Conservation (phyloP, 2,329 filamentous ascomycete genomes). For the Trichoderma aggressivum region DNA sequence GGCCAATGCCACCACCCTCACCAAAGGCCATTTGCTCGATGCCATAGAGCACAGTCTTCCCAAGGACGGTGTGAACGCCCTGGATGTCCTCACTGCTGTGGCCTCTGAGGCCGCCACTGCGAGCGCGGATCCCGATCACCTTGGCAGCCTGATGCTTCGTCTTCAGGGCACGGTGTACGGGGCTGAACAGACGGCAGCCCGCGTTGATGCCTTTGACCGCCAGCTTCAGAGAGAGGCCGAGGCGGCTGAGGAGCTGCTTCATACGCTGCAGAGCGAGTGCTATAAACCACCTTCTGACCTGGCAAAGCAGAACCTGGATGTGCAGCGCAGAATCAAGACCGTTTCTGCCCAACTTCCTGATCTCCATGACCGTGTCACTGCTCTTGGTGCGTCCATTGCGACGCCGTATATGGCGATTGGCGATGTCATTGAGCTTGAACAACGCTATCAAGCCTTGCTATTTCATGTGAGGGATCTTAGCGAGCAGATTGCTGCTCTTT, state of each 20-base stretch:
- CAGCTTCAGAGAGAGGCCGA: slow-evolving; percentile 53
- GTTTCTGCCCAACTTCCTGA: slow-evolving; percentile 65
- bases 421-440: slow-evolving; percentile 56
- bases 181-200: slow-evolving; percentile 52
- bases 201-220: slow-evolving; percentile 54
- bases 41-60: slow-evolving; percentile 54
- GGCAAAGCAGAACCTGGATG: slow-evolving; percentile 68
- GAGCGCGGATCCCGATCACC: slow-evolving; percentile 44
- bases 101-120: slow-evolving; percentile 49
- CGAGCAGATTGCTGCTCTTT: slow-evolving; percentile 59
- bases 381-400: slow-evolving; percentile 35
- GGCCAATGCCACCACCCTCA: slow-evolving; percentile 28
- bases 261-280: slow-evolving; percentile 41
- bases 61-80: slow-evolving; percentile 51
- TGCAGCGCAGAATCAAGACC: slow-evolving; percentile 67
- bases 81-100: slow-evolving; percentile 56
- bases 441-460: slow-evolving; percentile 55
- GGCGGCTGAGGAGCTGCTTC: slow-evolving; percentile 38
- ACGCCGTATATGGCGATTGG: slow-evolving; percentile 50
- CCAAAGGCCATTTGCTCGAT: slow-evolving; percentile 45
- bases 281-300: slow-evolving; percentile 58
- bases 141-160: slow-evolving; percentile 53
- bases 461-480: slow-evolving; percentile 59
- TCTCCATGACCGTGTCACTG: slow-evolving; percentile 47
- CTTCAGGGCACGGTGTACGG: slow-evolving; percentile 54